phyloP scores from a whole-genome alignment of 2,329 filamentous ascomycete genomes.

The Penicillium verrucosum region DNA sequence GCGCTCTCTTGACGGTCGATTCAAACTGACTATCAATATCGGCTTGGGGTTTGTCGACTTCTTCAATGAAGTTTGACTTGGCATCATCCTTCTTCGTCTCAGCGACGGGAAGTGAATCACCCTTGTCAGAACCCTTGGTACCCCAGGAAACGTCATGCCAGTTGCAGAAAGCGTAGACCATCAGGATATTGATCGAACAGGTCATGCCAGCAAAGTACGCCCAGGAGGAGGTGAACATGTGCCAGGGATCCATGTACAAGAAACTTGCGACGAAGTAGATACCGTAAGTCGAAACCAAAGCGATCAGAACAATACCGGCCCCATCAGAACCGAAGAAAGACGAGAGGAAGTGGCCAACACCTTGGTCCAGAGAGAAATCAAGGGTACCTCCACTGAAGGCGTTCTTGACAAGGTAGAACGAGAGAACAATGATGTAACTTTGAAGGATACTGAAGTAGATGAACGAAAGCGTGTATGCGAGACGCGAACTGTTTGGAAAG shows the following conservation, averaged over 20 bases:
- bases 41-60: conserved; percentile 91
- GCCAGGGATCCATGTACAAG: conserved; percentile 95
- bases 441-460: conserved; percentile 82
- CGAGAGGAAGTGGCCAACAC: conserved; percentile 61
- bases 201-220: conserved; percentile 89
- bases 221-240: conserved; percentile 98
- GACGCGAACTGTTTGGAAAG: conserved; percentile 52
- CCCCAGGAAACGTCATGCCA: conserved; percentile 99
- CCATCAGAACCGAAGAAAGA: conserved; percentile 76
- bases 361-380: conserved; percentile 62
- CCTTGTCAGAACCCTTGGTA: conserved; percentile 96
- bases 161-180: conserved; percentile 98
- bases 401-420: conserved; percentile 77
- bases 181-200: conserved; percentile 96
- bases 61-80: conserved; percentile 81
- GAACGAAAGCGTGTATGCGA: conserved; percentile 86
- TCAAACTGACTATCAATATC: conserved; percentile 97
- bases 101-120: conserved; percentile 82
- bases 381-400: conserved; percentile 63
- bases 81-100: conserved; percentile 83
- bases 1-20: conserved; percentile 84
- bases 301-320: conserved; percentile 87
- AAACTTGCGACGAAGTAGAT: conserved; percentile 96
- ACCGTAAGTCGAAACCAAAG: conserved; percentile 86
- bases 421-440: conserved; percentile 79